A percentile compares a stretch with the other conserved stretches of the same genome.
Evolutionary conservation across 352 stramenopile species (phyloP).

Genomic region (Saprolegnia diclina): DNA sequence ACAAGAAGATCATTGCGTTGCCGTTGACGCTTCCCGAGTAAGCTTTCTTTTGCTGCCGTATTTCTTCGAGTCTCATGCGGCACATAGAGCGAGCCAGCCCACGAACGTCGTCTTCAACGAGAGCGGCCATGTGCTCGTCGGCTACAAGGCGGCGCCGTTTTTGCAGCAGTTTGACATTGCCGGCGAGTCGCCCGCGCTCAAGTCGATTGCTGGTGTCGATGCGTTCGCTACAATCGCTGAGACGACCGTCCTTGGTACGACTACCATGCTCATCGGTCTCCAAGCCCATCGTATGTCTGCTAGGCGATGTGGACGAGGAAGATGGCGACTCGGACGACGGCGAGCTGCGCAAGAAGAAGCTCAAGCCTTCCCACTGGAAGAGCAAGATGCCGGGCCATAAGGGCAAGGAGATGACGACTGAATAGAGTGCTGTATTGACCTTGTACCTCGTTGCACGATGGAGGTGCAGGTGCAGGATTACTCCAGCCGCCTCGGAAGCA

Average conservation of each 20-base stretch:
- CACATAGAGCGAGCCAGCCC: constrained; percentile 17
- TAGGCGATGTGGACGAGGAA: constrained; percentile 32
- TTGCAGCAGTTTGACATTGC: constrained; percentile 48
- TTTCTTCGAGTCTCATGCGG: not conserved
- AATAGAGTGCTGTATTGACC: no score
- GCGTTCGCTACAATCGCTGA: constrained; percentile 40
- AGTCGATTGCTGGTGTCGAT: constrained; percentile 27
- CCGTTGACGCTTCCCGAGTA: constrained; percentile 33
- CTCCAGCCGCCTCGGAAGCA: not conserved
- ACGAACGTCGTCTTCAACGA: constrained; percentile 36
- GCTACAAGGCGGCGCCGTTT: constrained; percentile 59
- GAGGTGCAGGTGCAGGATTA: not conserved
- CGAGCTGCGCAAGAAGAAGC: constrained; percentile 78
- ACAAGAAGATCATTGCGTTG: constrained; percentile 23
- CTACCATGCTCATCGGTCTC: not conserved
- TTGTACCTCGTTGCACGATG: no score
- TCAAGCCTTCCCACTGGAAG: constrained; percentile 46
- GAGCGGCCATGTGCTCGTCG: constrained; percentile 42
- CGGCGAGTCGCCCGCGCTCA: not conserved
- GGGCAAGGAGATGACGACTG: not conserved
- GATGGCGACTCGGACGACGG: constrained; percentile 54
- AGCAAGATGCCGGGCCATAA: constrained; percentile 30
- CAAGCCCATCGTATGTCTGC: not conserved
- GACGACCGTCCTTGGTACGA: constrained; percentile 51
- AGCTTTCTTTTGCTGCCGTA: not conserved